Evolutionary conservation across 768 basidiomycete species (phyloP), one percentile per base, ranked within the genome.

Genomic region (Leccinellum luteum): DNA sequence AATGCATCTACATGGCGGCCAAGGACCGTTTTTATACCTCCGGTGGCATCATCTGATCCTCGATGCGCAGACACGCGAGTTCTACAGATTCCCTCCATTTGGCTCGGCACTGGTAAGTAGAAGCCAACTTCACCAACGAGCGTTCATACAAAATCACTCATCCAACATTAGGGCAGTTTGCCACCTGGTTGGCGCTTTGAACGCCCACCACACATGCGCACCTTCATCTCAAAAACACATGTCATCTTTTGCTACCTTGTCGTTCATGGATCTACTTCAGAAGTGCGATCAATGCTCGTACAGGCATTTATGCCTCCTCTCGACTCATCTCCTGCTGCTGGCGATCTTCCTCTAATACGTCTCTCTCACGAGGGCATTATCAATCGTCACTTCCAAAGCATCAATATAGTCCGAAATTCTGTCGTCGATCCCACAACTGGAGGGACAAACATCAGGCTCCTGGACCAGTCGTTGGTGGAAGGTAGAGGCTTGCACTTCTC

Each of bases 391-490:
- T 9, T 30, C 23, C 14, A 17, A 1, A 7, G 4, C 9, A 6
- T 47, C 10, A 19, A 32, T 23, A 25, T 47, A 31, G 19, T 57
- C 25, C 51, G 56, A 53, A 57, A 57, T 47, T 54, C 56, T 13
- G 4, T 47, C 3, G n/a, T 47, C 17, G 15, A 47, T 19, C 9
- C 54, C 4, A 21, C 9, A 4, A 28, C 19, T 4, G 32, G 56
- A 2, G 1, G 25, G 10, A 54, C 31, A 23, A 45, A 4, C 12
- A 47, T 57, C 21, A 30, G 51, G 17, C 14, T 57, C 19, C 27
- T 57, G 2, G 13, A 47, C 8, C 32, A 47, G 10, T 32, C 3
- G 8, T 12, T 53, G 8, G 32, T 35, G 15, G 51, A 7, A 12
- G 19, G 28, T 3, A 6, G 14, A 6, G 2, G 32, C 21, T 14